Conservation (phyloP, 495 filamentous ascomycete genomes). For the Tuber brumale region DNA sequence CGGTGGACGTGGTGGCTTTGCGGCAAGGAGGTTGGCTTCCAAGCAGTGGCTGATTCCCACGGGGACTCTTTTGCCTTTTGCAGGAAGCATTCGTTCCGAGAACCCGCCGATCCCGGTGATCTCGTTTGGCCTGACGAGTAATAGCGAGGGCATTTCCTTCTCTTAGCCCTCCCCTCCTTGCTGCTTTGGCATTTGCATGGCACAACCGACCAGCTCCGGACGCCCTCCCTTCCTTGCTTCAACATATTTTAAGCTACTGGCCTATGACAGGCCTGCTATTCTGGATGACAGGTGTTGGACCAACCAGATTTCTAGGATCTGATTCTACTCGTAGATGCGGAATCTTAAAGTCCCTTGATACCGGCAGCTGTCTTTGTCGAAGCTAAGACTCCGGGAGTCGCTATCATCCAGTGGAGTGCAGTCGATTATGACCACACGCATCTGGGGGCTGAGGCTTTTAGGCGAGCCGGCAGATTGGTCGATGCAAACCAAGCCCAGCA, state of each 20-base stretch:
- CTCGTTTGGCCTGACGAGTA: not conserved
- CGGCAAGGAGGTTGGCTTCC: not conserved
- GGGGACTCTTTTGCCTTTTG: not conserved
- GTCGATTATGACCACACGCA: not conserved
- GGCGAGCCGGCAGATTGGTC: not conserved
- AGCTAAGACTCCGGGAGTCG: not conserved
- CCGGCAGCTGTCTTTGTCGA: not conserved
- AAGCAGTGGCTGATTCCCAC: not conserved
- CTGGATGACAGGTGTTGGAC: not conserved
- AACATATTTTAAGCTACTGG: not conserved
- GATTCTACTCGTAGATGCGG: too few species aligned
- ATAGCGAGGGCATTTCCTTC: not conserved
- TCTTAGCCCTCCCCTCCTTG: not conserved
- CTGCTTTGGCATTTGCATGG: not conserved
- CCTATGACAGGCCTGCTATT: not conserved
- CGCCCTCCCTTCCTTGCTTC: not conserved
- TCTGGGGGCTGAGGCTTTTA: not conserved
- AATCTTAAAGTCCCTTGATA: too few species aligned
- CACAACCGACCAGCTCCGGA: not conserved
- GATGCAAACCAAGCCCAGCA: not conserved
- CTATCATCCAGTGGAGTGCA: not conserved
- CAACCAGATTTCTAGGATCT: too few species aligned
- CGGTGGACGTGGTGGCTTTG: too few species aligned
- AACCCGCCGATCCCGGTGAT: not conserved
- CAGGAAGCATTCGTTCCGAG: not conserved